phyloP scores from a whole-genome alignment of 768 basidiomycete genomes.

The Tylopilus subfusipes region DNA sequence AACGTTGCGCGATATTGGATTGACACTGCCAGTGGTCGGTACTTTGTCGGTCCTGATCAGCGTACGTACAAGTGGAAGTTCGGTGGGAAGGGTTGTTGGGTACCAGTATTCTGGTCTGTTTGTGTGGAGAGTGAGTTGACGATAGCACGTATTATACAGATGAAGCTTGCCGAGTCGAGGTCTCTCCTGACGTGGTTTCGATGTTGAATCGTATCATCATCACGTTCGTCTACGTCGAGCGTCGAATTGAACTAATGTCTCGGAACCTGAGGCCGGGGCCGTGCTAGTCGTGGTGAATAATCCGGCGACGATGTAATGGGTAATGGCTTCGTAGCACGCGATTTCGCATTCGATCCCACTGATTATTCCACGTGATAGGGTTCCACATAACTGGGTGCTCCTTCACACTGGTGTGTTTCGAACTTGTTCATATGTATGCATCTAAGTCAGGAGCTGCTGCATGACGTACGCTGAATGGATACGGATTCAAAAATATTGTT shows the following conservation, averaged over 20 bases:
- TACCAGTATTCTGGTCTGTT: slow-evolving; percentile 8
- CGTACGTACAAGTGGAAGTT: slow-evolving; percentile 34
- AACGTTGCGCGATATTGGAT: neutral
- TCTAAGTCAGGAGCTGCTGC: too few species aligned
- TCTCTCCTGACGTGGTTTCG: slow-evolving; percentile 12
- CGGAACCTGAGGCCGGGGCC: too few species aligned
- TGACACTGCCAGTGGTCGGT: slow-evolving; percentile 26
- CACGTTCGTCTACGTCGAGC: slow-evolving; percentile 26
- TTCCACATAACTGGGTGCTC: too few species aligned
- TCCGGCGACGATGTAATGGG: neutral
- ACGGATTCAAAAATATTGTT: too few species aligned
- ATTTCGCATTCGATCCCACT: too few species aligned
- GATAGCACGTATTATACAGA: slow-evolving; percentile 1
- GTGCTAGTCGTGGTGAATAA: neutral
- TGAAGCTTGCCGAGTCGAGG: slow-evolving; percentile 18
- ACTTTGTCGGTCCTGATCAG: slow-evolving; percentile 32
- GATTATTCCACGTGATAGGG: too few species aligned
- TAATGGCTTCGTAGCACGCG: too few species aligned
- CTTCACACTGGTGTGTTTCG: too few species aligned
- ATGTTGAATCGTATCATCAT: slow-evolving; percentile 28
- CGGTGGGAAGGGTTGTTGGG: slow-evolving; percentile 26
- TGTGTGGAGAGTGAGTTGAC: neutral
- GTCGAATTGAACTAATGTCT: neutral
- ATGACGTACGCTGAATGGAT: too few species aligned
- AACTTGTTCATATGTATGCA: too few species aligned